Evolutionary conservation across 768 basidiomycete genomes (phyloP).

Genomic region (Auricularia auricula-judae): DNA sequence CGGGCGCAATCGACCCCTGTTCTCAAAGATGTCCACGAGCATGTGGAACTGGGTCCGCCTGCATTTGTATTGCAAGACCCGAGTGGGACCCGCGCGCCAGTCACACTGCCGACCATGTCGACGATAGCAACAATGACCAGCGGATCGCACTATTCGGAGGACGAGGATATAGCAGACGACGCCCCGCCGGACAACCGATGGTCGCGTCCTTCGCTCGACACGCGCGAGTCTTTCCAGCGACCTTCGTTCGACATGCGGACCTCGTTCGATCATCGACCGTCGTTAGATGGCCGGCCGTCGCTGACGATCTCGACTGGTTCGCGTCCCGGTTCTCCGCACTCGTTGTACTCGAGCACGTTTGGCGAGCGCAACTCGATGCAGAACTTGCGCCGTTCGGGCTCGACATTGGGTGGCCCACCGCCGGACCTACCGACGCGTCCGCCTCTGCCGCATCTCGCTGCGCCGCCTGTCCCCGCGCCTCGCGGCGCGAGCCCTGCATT

Average conservation of each 20-base stretch:
- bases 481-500: neutral
- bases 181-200: slow-evolving; percentile 53
- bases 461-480: neutral
- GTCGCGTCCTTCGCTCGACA: slow-evolving; percentile 36
- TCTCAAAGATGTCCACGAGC: neutral
- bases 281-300: neutral
- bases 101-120: neutral
- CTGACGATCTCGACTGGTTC: neutral
- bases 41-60: neutral
- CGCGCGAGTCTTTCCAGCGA: neutral
- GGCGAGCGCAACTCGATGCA: neutral
- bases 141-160: slow-evolving; percentile 13
- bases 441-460: neutral
- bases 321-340: neutral
- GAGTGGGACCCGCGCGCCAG: neutral
- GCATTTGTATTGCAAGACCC: neutral
- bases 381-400: no score
- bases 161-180: slow-evolving; percentile 18
- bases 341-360: neutral
- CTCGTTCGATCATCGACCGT: neutral
- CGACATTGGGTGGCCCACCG: neutral
- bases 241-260: neutral
- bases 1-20: neutral
- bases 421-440: neutral
- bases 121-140: slow-evolving; percentile 6